phyloP scores from a whole-genome alignment of 768 basidiomycete genomes.

The Phaeolepiota aurea region DNA sequence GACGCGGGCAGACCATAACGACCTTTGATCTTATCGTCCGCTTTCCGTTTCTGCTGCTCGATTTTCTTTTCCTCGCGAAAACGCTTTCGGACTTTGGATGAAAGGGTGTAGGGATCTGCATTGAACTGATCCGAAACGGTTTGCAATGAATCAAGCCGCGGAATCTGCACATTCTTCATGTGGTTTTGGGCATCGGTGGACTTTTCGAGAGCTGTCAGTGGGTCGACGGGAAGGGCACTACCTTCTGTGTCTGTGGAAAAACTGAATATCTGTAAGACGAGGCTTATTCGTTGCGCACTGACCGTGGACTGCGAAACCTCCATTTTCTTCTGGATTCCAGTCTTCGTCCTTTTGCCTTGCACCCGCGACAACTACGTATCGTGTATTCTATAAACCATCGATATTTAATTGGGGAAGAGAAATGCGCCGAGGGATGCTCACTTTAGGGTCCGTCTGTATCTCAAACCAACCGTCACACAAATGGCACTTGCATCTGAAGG shows the following conservation, averaged over 20 bases:
- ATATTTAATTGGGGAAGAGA: not conserved
- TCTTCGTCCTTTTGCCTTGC: constrained; percentile 94
- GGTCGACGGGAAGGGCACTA: constrained; percentile 59
- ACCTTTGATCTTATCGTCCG: constrained; percentile 65
- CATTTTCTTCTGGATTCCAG: constrained; percentile 95
- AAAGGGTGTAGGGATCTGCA: constrained; percentile 81
- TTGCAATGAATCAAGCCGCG: constrained; percentile 77
- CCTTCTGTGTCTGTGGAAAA: constrained; percentile 57
- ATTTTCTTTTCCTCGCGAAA: constrained; percentile 87
- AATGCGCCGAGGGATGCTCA: constrained; percentile 16
- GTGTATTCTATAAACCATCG: constrained; percentile 67
- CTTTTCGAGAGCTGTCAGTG: constrained; percentile 86
- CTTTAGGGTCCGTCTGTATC: constrained; percentile 96
- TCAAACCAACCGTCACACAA: constrained; percentile 96
- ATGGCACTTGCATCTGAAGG: constrained; percentile 97
- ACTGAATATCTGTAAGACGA: not conserved
- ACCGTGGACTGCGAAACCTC: constrained; percentile 88
- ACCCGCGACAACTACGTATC: constrained; percentile 87
- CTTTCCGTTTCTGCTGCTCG: constrained; percentile 54
- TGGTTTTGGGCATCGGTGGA: constrained; percentile 69
- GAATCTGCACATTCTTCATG: constrained; percentile 64
- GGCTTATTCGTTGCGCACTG: constrained; percentile 11
- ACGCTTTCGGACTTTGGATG: constrained; percentile 62
- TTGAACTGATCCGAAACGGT: constrained; percentile 70
- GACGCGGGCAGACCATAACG: constrained; percentile 72